Percentiles rank a stretch among this genome's conserved stretches.
These are phyloP conservation scores for Letharia columbiana DNA, from an alignment of 495 filamentous ascomycete species.

Conservation along the genomic window DNA sequence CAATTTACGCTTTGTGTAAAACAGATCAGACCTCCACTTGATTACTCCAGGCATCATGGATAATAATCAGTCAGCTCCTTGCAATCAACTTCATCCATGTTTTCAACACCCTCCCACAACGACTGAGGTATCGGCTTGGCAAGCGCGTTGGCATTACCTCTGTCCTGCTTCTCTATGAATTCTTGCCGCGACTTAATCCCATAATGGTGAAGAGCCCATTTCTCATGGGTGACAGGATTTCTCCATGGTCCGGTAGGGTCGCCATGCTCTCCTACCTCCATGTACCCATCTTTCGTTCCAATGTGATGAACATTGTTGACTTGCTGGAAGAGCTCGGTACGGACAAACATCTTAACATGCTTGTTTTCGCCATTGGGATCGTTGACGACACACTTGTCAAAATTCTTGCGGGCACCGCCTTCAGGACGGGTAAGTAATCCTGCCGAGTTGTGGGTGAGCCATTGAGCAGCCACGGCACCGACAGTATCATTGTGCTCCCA, in stretches of 20 bases:
- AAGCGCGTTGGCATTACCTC: conserved; percentile 4
- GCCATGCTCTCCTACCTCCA: conserved; percentile 6
- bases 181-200: conserved; percentile 9
- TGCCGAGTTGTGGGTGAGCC: conserved; percentile 13
- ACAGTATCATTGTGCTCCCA: conserved; percentile 10
- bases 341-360: conserved; percentile 12
- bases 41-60: background rate
- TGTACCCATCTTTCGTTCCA: background rate
- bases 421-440: conserved; percentile 9
- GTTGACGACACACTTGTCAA: conserved; percentile 10
- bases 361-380: background rate
- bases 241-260: background rate
- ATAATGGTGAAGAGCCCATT: conserved; percentile 16
- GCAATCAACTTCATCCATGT: background rate
- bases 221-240: conserved; percentile 2
- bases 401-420: conserved; percentile 4
- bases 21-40: background rate
- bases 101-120: background rate
- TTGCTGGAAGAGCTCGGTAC: conserved; percentile 3
- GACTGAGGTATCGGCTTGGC: background rate
- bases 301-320: conserved; percentile 3
- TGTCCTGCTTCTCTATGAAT: conserved; percentile 8
- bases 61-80: background rate
- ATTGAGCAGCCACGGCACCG: conserved; percentile 14
- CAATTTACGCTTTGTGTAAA: background rate